Conservation (phyloP, 1,139 yeast genomes). For the Yamadazyma sp. region DNA sequence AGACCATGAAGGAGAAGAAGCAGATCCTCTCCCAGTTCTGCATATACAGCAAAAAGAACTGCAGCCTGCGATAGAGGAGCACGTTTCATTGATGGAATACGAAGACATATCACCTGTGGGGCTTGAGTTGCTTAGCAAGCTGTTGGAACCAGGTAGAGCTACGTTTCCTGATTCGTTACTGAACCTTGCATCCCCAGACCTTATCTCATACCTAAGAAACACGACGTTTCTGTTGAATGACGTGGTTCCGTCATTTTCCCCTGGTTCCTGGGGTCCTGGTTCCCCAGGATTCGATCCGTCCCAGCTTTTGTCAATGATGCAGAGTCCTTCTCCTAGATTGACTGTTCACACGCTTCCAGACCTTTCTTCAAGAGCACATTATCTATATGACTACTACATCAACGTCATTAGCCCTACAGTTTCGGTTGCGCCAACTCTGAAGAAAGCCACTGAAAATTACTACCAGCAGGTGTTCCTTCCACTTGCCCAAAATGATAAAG, state of each 20-base stretch:
- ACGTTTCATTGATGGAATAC: background rate
- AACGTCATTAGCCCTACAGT: constrained; percentile 57
- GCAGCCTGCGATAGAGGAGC: background rate
- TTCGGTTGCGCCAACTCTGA: constrained; percentile 58
- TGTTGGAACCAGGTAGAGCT: background rate
- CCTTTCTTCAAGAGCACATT: constrained; percentile 11
- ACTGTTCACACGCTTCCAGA: constrained; percentile 6
- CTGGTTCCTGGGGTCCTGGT: background rate
- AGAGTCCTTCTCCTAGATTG: constrained; percentile 9
- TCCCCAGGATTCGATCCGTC: background rate
- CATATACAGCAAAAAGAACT: too few relatives aligned
- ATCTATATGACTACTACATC: constrained; percentile 65
- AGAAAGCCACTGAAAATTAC: constrained; percentile 56
- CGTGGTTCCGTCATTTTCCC: background rate
- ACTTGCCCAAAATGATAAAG: constrained; percentile 67
- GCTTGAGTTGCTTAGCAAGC: background rate
- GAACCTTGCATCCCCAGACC: background rate
- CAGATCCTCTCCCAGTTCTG: too few relatives aligned
- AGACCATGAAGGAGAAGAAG: too few relatives aligned
- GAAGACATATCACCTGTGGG: constrained; percentile 4
- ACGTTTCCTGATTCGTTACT: background rate
- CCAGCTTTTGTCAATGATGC: background rate
- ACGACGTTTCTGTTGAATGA: background rate
- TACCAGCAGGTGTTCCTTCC: constrained; percentile 76
- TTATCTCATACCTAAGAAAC: background rate